phyloP scores from a whole-genome alignment of 495 filamentous ascomycete species.

The Aeminium ludgeri region DNA sequence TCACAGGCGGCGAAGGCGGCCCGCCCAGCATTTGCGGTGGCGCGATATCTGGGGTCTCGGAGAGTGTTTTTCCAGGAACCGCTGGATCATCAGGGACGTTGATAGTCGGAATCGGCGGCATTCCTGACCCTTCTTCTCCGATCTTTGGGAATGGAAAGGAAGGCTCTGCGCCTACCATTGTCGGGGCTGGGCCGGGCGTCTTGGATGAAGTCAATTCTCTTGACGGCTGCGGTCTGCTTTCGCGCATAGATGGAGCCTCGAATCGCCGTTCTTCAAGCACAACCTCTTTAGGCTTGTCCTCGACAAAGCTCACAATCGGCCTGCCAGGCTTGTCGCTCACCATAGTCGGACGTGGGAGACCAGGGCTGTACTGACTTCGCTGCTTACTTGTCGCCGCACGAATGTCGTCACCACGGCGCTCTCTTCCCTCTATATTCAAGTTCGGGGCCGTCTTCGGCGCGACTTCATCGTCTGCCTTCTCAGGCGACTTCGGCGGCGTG shows the following conservation, averaged over 20 bases:
- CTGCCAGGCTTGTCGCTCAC: slow-evolving; percentile 72
- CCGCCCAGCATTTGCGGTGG: too few relatives aligned
- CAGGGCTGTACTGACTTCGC: slow-evolving; percentile 67
- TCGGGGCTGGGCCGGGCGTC: background rate
- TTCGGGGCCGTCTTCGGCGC: slow-evolving; percentile 2
- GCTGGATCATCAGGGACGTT: slow-evolving; percentile 17
- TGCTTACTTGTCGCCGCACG: slow-evolving; percentile 78
- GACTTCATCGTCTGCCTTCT: slow-evolving; percentile 14
- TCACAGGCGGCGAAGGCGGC: too few relatives aligned
- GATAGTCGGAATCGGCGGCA: slow-evolving; percentile 20
- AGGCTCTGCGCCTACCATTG: background rate
- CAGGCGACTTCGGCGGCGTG: slow-evolving; percentile 12
- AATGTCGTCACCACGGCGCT: slow-evolving; percentile 75
- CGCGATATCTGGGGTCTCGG: too few relatives aligned
- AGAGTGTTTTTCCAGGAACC: slow-evolving; percentile 22
- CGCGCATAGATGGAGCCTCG: background rate
- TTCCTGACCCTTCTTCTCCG: background rate
- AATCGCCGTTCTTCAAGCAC: slow-evolving; percentile 22
- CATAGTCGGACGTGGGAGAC: slow-evolving; percentile 66
- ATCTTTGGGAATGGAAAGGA: slow-evolving; percentile 1
- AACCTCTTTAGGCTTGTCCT: slow-evolving; percentile 40
- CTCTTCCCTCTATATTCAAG: slow-evolving; percentile 49
- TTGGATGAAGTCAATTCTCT: background rate
- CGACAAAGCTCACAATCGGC: slow-evolving; percentile 87
- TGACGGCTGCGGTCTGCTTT: background rate